phyloP scores from a whole-genome alignment of 176 grass and related monocot genomes.

The Alopecurus myosuroides region DNA sequence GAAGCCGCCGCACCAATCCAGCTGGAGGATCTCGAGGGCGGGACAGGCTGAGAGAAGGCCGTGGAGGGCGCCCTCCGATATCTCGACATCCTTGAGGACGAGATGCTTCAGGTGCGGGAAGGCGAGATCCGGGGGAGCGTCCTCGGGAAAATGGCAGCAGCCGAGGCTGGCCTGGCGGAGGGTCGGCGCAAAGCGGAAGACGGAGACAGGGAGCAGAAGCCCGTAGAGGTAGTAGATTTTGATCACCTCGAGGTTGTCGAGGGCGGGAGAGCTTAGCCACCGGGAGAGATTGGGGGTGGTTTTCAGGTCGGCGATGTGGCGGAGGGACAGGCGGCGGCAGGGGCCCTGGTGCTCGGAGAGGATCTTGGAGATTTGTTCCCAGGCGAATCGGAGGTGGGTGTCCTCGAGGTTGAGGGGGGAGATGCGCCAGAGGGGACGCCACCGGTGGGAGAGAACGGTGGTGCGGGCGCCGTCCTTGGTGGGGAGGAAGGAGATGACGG shows the following conservation, averaged over 20 bases:
- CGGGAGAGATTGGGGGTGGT: not conserved
- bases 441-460: not conserved
- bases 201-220: not conserved
- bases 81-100: not conserved
- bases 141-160: not conserved
- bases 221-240: not conserved
- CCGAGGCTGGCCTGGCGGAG: not conserved
- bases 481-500: not conserved
- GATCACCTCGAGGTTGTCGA: not conserved
- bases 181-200: not conserved
- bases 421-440: too few species aligned
- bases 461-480: not conserved
- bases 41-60: not conserved
- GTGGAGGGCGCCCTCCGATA: not conserved
- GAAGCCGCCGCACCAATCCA: not conserved
- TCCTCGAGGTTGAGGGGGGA: not conserved
- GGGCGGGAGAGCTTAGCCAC: not conserved
- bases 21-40: not conserved
- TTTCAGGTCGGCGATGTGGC: accelerated
- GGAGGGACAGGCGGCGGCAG: not conserved
- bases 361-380: not conserved
- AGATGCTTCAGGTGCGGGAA: not conserved
- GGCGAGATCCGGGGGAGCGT: not conserved
- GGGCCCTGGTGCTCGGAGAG: not conserved
- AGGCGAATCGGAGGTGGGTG: not conserved